phyloP scores from a whole-genome alignment of 345 rosid species.

The Combretum micranthum region DNA sequence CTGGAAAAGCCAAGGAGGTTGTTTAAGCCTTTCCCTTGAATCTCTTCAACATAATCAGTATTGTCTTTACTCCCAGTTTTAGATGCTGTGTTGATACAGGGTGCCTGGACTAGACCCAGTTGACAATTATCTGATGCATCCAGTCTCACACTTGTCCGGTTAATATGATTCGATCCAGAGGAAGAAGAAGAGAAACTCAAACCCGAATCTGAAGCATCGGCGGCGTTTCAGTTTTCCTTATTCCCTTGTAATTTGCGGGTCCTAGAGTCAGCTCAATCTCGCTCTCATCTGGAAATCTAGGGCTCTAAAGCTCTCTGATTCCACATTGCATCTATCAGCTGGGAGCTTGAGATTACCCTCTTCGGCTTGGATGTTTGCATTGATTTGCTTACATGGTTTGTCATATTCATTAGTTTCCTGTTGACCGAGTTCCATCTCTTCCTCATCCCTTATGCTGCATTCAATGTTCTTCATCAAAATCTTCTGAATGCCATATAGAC shows the following conservation, averaged over 20 bases:
- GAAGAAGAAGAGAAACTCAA: constrained; percentile 72
- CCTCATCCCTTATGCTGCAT: constrained; percentile 9
- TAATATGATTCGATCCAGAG: constrained; percentile 55
- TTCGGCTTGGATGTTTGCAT: constrained; percentile 3
- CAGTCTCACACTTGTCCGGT: constrained; percentile 19
- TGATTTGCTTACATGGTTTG: neutral
- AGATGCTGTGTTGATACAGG: constrained; percentile 11
- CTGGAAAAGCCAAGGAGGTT: constrained; percentile 80
- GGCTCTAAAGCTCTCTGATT: constrained; percentile 20
- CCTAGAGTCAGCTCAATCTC: constrained; percentile 90
- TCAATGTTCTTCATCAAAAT: constrained; percentile 57
- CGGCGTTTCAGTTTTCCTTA: constrained; percentile 34
- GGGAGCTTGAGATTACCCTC: constrained; percentile 30
- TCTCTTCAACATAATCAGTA: constrained; percentile 30
- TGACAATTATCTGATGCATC: constrained; percentile 11
- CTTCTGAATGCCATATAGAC: constrained; percentile 78
- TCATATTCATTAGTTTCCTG: neutral
- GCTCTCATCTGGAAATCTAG: constrained; percentile 59
- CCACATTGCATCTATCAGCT: constrained; percentile 21
- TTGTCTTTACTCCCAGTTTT: constrained; percentile 15
- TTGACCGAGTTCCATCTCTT: neutral
- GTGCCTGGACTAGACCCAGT: constrained; percentile 19
- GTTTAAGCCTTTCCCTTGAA: constrained; percentile 37
- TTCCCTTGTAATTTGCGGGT: constrained; percentile 37
- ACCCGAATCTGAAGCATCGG: constrained; percentile 44